Evolutionary conservation across 257 asterid species (phyloP), one percentile per base, ranked within the genome.

Genomic region (Catharanthus roseus): DNA sequence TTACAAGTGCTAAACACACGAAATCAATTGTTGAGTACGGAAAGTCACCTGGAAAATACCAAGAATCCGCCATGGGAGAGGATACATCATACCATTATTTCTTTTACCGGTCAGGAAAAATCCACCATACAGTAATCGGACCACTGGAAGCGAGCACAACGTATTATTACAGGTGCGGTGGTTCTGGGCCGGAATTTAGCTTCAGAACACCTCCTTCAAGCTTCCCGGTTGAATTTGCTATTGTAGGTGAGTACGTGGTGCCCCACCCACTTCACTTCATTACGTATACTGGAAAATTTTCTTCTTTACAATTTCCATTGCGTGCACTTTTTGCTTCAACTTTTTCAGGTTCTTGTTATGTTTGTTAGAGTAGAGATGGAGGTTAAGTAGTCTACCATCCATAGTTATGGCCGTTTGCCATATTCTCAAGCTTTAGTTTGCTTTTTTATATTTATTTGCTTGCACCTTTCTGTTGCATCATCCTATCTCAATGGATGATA

Each of bases 151-250:
- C 92, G 12, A 73, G 77, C 77, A 90, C 87, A 0, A 80, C 75
- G 0, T 90, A 93, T 69, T 88, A 86, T 81, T 93, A 93, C 69
- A 69, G 82, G 39, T 90, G 97, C 67, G 96, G 98, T 24, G 88
- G 91, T 12, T 69, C 65, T 3, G 91, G 86, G 0, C 87, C 83
- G 9, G 95, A 90, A 80, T 90, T 88, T 55, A 85, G 80, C 75
- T 84, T 93, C 76, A 84, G 85, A 18, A 88, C 96, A 0, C 95
- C 96, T 50, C 97, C 98, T 56, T 68, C 89, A 6, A 62, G 63
- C 6, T 89, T 90, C 62, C 98, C 97, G 26, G 62, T 90, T 49
- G 95, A 88, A 44, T 90, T 90, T 50, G 92, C 81, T 0, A 73
- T 93, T n/a, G 84, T 82, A 19, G 98, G 98, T 92, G 56, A 79